Conservation (phyloP, 192 early-diverging fungal genomes). For the Tieghemiomyces parasiticus region DNA sequence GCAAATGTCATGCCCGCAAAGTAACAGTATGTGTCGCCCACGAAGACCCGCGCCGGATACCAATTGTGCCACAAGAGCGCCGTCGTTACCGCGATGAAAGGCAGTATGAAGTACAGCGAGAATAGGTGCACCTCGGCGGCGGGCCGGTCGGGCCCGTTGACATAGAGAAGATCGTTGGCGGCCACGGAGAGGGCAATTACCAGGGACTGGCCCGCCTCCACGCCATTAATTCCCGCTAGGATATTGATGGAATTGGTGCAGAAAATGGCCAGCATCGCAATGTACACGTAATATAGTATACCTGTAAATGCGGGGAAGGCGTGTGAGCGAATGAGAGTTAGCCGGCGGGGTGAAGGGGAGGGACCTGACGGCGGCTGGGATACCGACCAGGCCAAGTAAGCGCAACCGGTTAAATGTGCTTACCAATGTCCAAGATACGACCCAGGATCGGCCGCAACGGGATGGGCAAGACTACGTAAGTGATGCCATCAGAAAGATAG, state of each 20-base stretch:
- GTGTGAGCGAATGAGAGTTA: too few relatives aligned
- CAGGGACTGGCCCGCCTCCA: slow-evolving; percentile 87
- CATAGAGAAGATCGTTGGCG: slow-evolving; percentile 52
- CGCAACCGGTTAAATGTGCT: too few relatives aligned
- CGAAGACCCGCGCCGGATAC: slow-evolving; percentile 85
- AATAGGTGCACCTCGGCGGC: slow-evolving; percentile 71
- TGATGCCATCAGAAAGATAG: slow-evolving; percentile 74
- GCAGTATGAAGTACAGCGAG: slow-evolving; percentile 81
- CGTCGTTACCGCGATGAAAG: slow-evolving; percentile 74
- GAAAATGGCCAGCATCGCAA: slow-evolving; percentile 76
- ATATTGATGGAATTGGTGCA: slow-evolving; percentile 99
- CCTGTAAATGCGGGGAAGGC: too few relatives aligned
- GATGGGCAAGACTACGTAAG: slow-evolving; percentile 76
- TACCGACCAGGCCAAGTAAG: too few relatives aligned
- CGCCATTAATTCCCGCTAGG: slow-evolving; percentile 93
- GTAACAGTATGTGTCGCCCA: slow-evolving; percentile 93
- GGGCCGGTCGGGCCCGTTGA: slow-evolving; percentile 32
- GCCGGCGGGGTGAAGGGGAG: too few relatives aligned
- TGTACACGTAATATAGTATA: slow-evolving; percentile 83
- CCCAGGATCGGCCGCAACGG: slow-evolving; percentile 60
- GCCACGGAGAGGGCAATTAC: slow-evolving; percentile 79
- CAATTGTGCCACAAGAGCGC: slow-evolving; percentile 83
- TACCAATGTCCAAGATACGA: slow-evolving; percentile 58
- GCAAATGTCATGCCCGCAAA: slow-evolving; percentile 99
- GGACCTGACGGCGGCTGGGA: too few relatives aligned